A percentile compares a stretch with the other conserved stretches of the same genome.
Conservation (phyloP, 108 stramenopile species). For the Pseudonitzschia pungens region DNA sequence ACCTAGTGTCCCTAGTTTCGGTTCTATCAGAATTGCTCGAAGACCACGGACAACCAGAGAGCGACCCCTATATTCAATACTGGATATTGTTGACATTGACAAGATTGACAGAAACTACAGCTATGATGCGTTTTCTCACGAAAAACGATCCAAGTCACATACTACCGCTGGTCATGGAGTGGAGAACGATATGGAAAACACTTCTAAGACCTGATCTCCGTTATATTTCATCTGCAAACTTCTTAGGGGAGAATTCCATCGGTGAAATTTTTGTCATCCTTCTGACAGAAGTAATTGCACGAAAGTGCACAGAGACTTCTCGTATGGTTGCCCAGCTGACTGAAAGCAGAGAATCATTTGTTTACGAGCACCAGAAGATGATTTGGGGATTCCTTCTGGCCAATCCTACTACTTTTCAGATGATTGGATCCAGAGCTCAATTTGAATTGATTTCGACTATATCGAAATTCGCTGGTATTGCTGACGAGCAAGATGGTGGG, state of each 20-base stretch:
- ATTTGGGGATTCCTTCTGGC: slow-evolving; percentile 65
- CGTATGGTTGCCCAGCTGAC: slow-evolving; percentile 1
- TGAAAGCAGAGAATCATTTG: slow-evolving; percentile 38
- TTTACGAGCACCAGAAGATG: slow-evolving; percentile 45
- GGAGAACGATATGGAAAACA: slow-evolving; percentile 66
- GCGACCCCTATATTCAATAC: slow-evolving; percentile 52
- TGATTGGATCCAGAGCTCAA: slow-evolving; percentile 40
- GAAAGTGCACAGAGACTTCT: slow-evolving; percentile 48
- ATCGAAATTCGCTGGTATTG: slow-evolving; percentile 18
- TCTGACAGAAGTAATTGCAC: slow-evolving; percentile 55
- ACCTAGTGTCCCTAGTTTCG: slow-evolving; percentile 59
- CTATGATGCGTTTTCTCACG: slow-evolving; percentile 23
- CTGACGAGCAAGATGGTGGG: slow-evolving; percentile 15
- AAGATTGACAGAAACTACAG: slow-evolving; percentile 59
- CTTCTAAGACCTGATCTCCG: slow-evolving; percentile 60
- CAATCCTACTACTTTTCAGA: slow-evolving; percentile 23
- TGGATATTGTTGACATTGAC: slow-evolving; percentile 61
- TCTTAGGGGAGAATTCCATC: slow-evolving; percentile 34
- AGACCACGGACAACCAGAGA: slow-evolving; percentile 51
- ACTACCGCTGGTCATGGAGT: slow-evolving; percentile 32
- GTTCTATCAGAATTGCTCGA: slow-evolving; percentile 55
- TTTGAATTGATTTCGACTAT: slow-evolving; percentile 54
- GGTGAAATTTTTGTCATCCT: slow-evolving; percentile 69
- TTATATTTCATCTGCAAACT: slow-evolving; percentile 54
- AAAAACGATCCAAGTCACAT: not conserved